phyloP scores from a whole-genome alignment of 2,329 filamentous ascomycete species.

The Dendryphion nanum region DNA sequence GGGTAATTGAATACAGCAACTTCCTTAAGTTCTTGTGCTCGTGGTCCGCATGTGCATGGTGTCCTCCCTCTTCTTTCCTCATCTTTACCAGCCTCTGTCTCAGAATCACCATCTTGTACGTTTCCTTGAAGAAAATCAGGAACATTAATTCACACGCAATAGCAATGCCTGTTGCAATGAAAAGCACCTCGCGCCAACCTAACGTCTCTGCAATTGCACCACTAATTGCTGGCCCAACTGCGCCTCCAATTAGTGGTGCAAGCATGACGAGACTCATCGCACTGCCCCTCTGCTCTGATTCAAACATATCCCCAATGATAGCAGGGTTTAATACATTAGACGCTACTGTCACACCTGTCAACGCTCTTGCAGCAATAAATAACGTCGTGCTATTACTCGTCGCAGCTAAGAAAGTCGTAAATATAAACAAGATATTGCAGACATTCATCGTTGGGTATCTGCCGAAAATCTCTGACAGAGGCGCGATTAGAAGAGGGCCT shows the following conservation, averaged over 20 bases:
- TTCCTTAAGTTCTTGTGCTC: conserved; percentile 8
- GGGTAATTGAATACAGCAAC: conserved; percentile 39
- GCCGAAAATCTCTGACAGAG: conserved; percentile 33
- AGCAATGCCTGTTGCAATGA: conserved; percentile 51
- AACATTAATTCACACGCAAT: conserved; percentile 52
- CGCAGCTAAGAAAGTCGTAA: conserved; percentile 40
- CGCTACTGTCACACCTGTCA: conserved; percentile 46
- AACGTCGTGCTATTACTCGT: conserved; percentile 37
- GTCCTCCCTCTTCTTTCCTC: neutral
- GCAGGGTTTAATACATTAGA: conserved; percentile 61
- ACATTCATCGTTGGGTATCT: conserved; percentile 32
- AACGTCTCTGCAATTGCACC: conserved; percentile 55
- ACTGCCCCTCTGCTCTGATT: conserved; percentile 55
- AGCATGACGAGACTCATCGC: conserved; percentile 59
- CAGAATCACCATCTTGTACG: conserved; percentile 60
- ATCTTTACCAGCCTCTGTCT: conserved; percentile 19
- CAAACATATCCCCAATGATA: conserved; percentile 64
- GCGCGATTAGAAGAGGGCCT: conserved; percentile 34
- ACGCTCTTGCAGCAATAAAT: conserved; percentile 44
- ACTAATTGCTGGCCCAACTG: conserved; percentile 56
- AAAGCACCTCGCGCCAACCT: conserved; percentile 57
- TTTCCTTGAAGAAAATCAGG: conserved; percentile 56
- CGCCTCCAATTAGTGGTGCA: conserved; percentile 58
- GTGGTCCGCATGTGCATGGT: neutral
- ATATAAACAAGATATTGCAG: conserved; percentile 47